Evolutionary conservation across 331 rosid genomes (phyloP), one percentile per base, ranked within the genome.

Genomic region (Stylosanthes scabra): DNA sequence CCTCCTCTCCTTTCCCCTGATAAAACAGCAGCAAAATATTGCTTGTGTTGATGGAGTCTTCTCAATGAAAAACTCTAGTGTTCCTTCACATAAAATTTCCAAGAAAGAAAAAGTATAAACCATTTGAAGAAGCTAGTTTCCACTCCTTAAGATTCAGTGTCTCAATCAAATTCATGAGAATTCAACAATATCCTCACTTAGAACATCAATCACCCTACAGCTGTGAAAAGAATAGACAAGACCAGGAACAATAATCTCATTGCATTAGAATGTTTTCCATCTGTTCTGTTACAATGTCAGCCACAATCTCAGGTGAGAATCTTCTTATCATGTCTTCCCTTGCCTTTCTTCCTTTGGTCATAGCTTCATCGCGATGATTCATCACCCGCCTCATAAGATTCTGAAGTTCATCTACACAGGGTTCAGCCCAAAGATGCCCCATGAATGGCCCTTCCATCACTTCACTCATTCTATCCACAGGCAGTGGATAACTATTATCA

Each of bases 391-490:
- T 90, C 89, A 92, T 85, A 28, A 88, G 74, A 78, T 57, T 75
- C 79, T 40, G 85, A 84, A 90, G 89, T 78, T 67, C 69, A 28
- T 56, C 10, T 37, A 72, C 85, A 1, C 90, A 90, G 64, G 98
- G 98, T 57, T 92, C 95, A 42, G 95, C 98, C 96, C 98, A 92
- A 63, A 82, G 83, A 83, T 92, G 96, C 63, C 96, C 93, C 77
- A 56, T 66, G 52, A 92, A 92, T 45, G 96, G 98, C 74, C 94
- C 98, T 73, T 92, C 93, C 71, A 27, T 52, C 31, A 90, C 91
- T 50, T 88, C 80, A 63, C 89, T 92, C 96, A 92, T 77, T 68
- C 84, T 81, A 69, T 86, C 91, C 67, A 83, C 91, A 0, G 76
- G 68, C 58, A 88, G 41, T 8, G 90, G 93, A 71, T 88, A 92